Evolutionary conservation across 768 basidiomycete genomes (phyloP).

Genomic region (Tulasnella sp.): DNA sequence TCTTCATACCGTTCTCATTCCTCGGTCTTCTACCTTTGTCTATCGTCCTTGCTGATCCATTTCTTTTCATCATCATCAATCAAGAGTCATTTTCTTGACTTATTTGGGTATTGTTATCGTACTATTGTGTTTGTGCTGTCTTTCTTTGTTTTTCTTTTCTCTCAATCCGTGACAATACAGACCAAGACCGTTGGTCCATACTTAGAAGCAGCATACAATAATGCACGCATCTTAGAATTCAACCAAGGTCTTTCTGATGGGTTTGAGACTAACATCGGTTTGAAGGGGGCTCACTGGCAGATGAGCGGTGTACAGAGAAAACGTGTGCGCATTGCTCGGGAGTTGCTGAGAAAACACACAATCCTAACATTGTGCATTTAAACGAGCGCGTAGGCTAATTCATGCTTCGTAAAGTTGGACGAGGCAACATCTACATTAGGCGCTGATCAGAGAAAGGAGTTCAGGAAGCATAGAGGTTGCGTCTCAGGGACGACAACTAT

Average conservation of each 20-base stretch:
- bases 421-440: conserved; percentile 21
- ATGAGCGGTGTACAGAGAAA: conserved; percentile 25
- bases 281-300: conserved; percentile 24
- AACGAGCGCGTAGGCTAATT: neutral
- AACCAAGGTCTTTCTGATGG: conserved; percentile 19
- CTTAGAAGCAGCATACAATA: neutral
- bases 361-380: conserved; percentile 17
- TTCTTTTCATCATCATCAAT: no score
- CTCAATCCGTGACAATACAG: no score
- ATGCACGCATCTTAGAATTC: conserved; percentile 3
- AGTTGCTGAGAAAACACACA: conserved; percentile 22
- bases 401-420: conserved; percentile 14
- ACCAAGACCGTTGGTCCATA: no score
- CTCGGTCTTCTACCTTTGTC: no score
- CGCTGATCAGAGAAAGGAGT: conserved; percentile 22
- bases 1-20: no score
- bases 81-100: no score
- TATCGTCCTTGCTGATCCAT: no score
- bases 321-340: conserved; percentile 25
- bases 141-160: no score
- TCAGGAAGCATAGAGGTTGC: conserved; percentile 24
- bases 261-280: conserved; percentile 23
- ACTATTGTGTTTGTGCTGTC: no score
- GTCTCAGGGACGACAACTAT: conserved; percentile 22
- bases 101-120: no score